phyloP scores from a whole-genome alignment of 768 basidiomycete genomes.

The Obba rivulosa region DNA sequence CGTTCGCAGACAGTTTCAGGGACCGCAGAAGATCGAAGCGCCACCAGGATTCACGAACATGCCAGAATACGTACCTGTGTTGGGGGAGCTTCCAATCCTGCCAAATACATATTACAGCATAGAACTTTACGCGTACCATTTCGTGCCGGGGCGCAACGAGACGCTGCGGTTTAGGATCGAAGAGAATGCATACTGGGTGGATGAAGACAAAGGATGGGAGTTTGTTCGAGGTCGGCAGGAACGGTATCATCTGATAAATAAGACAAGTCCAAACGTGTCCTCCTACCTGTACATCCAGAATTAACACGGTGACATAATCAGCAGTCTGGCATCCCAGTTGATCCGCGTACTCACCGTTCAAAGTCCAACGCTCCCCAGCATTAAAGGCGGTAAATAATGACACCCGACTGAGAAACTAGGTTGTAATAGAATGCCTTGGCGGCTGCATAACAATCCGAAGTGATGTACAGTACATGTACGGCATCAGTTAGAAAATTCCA shows the following conservation, averaged over 20 bases:
- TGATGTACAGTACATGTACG: neutral
- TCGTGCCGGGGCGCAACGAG: constrained; percentile 43
- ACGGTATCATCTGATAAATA: constrained; percentile 37
- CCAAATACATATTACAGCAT: constrained; percentile 50
- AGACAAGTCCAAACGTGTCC: neutral
- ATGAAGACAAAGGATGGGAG: constrained; percentile 34
- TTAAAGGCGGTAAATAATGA: too few relatives aligned
- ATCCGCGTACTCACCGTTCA: too few relatives aligned
- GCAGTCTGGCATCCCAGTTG: too few relatives aligned
- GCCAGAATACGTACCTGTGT: constrained; percentile 38
- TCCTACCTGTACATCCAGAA: too few relatives aligned
- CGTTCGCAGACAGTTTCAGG: constrained; percentile 9
- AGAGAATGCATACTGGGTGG: constrained; percentile 40
- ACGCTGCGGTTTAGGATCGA: constrained; percentile 40
- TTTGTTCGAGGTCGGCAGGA: constrained; percentile 49
- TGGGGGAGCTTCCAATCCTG: constrained; percentile 43
- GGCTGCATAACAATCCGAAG: neutral
- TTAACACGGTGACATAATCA: too few relatives aligned
- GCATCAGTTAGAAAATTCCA: neutral
- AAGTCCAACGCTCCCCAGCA: too few relatives aligned
- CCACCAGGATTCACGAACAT: constrained; percentile 41
- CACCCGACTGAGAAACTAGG: neutral
- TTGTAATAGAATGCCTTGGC: neutral
- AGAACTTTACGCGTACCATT: constrained; percentile 45
- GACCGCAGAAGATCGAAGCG: neutral